phyloP scores from a whole-genome alignment of 129 eudicot genomes.

The Saposhnikovia divaricata region DNA sequence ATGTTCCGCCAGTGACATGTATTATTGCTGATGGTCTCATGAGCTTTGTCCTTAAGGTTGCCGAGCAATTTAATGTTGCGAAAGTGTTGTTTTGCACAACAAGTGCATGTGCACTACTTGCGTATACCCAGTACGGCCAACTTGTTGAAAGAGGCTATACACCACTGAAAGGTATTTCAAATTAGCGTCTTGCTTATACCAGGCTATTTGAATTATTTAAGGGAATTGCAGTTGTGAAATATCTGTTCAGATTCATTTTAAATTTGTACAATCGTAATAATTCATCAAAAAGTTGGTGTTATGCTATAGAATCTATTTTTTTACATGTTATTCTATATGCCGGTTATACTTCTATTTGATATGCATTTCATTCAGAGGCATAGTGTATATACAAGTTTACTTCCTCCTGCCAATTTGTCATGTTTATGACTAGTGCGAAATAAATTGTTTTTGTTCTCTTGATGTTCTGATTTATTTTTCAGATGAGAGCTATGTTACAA shows the following conservation, averaged over 20 bases:
- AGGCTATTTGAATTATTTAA: too few species aligned
- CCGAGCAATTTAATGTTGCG: slow-evolving; percentile 40
- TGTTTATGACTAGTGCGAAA: too few species aligned
- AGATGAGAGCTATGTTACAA: slow-evolving; percentile 28
- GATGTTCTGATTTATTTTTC: not conserved
- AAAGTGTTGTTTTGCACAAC: slow-evolving; percentile 57
- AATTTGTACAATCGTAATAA: too few species aligned
- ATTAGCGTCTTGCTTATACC: not conserved
- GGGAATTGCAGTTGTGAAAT: too few species aligned
- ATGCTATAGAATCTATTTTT: too few species aligned
- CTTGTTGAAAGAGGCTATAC: slow-evolving; percentile 35
- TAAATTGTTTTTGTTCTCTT: not conserved
- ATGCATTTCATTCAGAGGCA: too few species aligned
- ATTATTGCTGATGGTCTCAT: slow-evolving; percentile 53
- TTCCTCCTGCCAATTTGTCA: too few species aligned
- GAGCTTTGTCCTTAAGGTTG: slow-evolving; percentile 61
- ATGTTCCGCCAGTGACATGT: slow-evolving; percentile 53
- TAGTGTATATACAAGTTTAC: too few species aligned
- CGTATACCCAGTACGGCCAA: slow-evolving; percentile 25
- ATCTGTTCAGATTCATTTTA: too few species aligned
- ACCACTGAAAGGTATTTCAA: slow-evolving; percentile 52
- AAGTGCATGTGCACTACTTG: slow-evolving; percentile 52
- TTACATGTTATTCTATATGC: too few species aligned
- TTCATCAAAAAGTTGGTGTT: too few species aligned
- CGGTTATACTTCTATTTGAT: too few species aligned